phyloP scores from a whole-genome alignment of 345 rosid genomes.

The Alliaria petiolata region DNA sequence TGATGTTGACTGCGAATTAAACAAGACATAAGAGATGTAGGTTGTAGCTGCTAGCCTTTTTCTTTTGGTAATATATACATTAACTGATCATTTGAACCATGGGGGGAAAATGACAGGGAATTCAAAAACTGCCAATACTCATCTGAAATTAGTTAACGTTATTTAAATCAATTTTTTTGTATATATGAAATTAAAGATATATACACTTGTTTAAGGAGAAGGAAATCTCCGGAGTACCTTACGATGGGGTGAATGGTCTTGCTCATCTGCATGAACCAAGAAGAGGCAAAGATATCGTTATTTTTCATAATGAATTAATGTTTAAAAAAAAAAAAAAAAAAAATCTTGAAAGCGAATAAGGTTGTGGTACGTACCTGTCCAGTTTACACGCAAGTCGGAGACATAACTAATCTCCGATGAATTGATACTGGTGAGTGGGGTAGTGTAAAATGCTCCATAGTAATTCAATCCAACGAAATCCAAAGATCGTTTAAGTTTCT shows the following conservation, averaged over 20 bases:
- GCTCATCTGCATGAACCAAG: background rate
- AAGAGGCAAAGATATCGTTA: background rate
- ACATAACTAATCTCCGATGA: slow-evolving; percentile 15
- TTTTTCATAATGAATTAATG: background rate
- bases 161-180: background rate
- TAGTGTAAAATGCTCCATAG: slow-evolving; percentile 33
- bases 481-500: slow-evolving; percentile 8
- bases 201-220: background rate
- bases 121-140: too few species aligned
- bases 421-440: background rate
- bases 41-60: too few species aligned
- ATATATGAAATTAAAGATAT: background rate
- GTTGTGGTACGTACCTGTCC: slow-evolving; percentile 22
- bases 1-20: slow-evolving; percentile 25
- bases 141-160: too few species aligned
- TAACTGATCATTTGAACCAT: background rate
- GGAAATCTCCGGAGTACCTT: background rate
- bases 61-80: too few species aligned
- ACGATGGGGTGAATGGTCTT: slow-evolving; percentile 28
- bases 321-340: background rate
- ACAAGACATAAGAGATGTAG: background rate
- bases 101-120: background rate
- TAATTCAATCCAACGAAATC: slow-evolving; percentile 36
- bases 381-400: slow-evolving; percentile 2
- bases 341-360: background rate